Base-by-base conservation (phyloP, 148 eudicot genomes). In the Chenopodium formosanum region DNA sequence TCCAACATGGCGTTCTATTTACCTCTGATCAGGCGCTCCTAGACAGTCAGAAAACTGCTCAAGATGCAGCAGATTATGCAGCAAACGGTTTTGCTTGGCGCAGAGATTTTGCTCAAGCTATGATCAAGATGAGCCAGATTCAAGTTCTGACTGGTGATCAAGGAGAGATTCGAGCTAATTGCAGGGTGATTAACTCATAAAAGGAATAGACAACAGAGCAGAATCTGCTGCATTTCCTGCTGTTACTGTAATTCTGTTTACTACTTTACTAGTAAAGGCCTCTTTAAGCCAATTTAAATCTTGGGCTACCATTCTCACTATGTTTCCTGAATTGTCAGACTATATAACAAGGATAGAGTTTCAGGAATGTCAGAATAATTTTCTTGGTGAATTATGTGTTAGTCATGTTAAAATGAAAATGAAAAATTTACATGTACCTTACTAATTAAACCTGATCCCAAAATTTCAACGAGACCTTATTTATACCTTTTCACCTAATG, bases 1-100 rank as follows among this genome's bases (percentile, higher is more conserved):
- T 84, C 67, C 46, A 22, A 11, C 25, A 76, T 11, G 14, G 13
- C 0, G 83, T 83, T 17, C 68, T 84, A 23, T 84, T 80, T 12
- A 80, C 72, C 22, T 84, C 86, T 46, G 86, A 84, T 80, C 80
- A 84, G 78, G 69, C 78, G 12, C 80, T 84, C 47, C 64, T 84
- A 48, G 73, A 70, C 68, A 70, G 67, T 68, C 44, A 32, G n/a
- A 29, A 76, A 70, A 84, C 86, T 8, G 34, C 79, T 69, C 74
- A 53, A 72, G 62, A 70, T 52, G 83, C 31, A 0, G 66, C 71
- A 20, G 47, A 58, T 20, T 83, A 79, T 84, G 80, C 86, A 60
- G 56, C 56, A 0, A 65, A 63, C 20, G 48, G 12, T 50, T 31
- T 70, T 31, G 74, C 73, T 80, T 84, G 86, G 86, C 77, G 70